A percentile compares a stretch with the other conserved stretches of the same genome.
Conservation (phyloP, 2,329 filamentous ascomycete genomes). For the Fusarium sacchari region DNA sequence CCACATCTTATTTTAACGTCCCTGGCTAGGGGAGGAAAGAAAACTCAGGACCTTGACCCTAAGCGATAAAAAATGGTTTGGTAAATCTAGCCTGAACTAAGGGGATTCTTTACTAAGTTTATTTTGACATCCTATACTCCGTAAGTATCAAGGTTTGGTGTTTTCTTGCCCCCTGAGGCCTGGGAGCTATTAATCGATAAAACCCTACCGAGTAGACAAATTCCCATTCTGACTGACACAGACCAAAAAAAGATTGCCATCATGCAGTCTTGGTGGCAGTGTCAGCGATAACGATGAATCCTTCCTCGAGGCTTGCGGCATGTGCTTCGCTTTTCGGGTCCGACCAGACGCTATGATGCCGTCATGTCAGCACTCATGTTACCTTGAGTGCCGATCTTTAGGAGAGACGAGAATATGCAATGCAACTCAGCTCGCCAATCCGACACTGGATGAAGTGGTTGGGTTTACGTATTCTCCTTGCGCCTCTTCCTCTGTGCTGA, state of each 20-base stretch:
- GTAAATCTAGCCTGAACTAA: no score
- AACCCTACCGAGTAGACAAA: not conserved
- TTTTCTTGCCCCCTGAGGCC: no score
- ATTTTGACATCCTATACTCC: no score
- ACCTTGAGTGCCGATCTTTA: constrained; percentile 34
- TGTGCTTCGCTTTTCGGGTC: constrained; percentile 9
- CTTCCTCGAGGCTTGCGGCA: not conserved
- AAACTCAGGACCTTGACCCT: no score
- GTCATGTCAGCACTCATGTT: constrained; percentile 24
- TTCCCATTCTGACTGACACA: not conserved
- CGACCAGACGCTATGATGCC: constrained; percentile 16
- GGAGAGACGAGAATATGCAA: constrained; percentile 32
- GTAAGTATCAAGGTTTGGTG: no score
- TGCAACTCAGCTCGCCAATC: constrained; percentile 28
- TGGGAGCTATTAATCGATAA: not conserved
- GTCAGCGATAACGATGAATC: not conserved
- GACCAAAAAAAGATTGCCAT: not conserved
- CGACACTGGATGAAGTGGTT: constrained; percentile 20
- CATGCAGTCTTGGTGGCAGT: not conserved
- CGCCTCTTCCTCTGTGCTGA: constrained; percentile 56
- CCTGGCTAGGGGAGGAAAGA: no score
- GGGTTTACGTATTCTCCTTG: constrained; percentile 24
- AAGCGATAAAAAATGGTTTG: no score
- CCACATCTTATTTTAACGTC: constrained; percentile 19
- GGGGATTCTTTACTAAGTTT: no score